Evolutionary conservation across 176 grass and related monocot genomes (phyloP), one percentile per base, ranked within the genome.

Genomic region (Areca catechu): DNA sequence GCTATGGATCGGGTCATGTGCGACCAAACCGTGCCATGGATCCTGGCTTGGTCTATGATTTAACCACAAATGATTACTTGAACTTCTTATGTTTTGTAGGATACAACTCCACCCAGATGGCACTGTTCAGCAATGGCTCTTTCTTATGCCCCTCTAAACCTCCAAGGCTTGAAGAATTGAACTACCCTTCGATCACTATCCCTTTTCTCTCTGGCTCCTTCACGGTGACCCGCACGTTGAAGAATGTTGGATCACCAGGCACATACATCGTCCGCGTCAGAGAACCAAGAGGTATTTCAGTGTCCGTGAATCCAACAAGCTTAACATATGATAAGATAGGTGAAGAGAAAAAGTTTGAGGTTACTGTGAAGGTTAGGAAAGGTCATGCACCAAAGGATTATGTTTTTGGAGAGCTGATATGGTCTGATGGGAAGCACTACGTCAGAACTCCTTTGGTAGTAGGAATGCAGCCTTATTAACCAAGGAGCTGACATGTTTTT

Each of bases 11-110:
- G 0, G 89, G 85, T 19, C 81, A 89, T 56, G 49, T 95, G 0
- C 62, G 78, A 62, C 89, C 85, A 20, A 60, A 48, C 15, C 54
- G 55, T 0, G 75, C 89, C 15, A 51, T 88, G 29, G 77, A 95
- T 71, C 89, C 89, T 10, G 89, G 89, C 30, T 73, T 95, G 17
- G 78, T 95, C 16, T 95, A 95, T 48, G 85, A 95, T 65, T 54
- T 76, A 43, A 28, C 68, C 4, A 2, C 51, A 5, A 20, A 16
- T 7, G 85, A 95, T 62, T 82, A 95, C 76, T 67, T 95, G 30
- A 51, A 79, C 75, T 95, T 89, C 72, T 74, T 95, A 43, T 95
- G 85, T 72, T 10, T 69, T 50, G 5, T 79, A 9, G 81, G 89
- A 15, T 95, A 95, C 78, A 80, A 84, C 52, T 24, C 72, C 5